These are phyloP conservation scores for Aspergillus fijiensis DNA, from an alignment of 2,329 filamentous ascomycete species.

Conservation along the genomic window DNA sequence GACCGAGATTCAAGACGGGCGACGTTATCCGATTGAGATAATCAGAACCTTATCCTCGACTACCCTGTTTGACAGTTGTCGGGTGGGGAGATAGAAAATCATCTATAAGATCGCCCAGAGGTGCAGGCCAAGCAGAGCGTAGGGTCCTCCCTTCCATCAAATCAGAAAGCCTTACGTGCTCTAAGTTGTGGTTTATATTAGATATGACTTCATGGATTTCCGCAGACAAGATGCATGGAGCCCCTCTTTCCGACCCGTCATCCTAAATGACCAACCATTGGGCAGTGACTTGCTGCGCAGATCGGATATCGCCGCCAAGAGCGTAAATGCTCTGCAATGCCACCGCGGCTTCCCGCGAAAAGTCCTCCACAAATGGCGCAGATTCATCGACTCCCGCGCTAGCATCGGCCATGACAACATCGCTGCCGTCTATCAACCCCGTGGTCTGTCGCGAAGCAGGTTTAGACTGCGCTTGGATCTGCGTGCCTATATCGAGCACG, in stretches of 20 bases:
- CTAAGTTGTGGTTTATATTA: too few species aligned
- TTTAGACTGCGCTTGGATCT: constrained; percentile 41
- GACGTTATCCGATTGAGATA: too few species aligned
- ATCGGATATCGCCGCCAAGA: constrained; percentile 61
- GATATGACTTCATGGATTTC: neutral
- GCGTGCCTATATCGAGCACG: constrained; percentile 52
- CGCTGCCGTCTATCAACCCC: constrained; percentile 39
- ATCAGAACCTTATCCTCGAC: neutral
- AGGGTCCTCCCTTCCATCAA: too few species aligned
- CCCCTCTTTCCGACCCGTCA: neutral
- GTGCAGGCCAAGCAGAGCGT: neutral
- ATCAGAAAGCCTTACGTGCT: too few species aligned
- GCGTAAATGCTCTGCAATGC: constrained; percentile 69
- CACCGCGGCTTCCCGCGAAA: constrained; percentile 70
- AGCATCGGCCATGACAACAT: constrained; percentile 25
- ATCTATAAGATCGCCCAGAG: too few species aligned
- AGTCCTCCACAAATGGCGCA: constrained; percentile 52
- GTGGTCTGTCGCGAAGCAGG: constrained; percentile 32
- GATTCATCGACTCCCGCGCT: constrained; percentile 9
- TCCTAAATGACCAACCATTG: constrained; percentile 55
- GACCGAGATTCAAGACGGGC: too few species aligned
- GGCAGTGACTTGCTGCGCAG: constrained; percentile 61
- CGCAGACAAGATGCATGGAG: neutral
- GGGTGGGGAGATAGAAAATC: neutral
- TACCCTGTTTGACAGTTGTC: neutral